A percentile compares a stretch with the other conserved stretches of the same genome.
These are phyloP conservation scores for Elsinoe perseae DNA, from an alignment of 2,329 filamentous ascomycete genomes.

Conservation along the genomic window DNA sequence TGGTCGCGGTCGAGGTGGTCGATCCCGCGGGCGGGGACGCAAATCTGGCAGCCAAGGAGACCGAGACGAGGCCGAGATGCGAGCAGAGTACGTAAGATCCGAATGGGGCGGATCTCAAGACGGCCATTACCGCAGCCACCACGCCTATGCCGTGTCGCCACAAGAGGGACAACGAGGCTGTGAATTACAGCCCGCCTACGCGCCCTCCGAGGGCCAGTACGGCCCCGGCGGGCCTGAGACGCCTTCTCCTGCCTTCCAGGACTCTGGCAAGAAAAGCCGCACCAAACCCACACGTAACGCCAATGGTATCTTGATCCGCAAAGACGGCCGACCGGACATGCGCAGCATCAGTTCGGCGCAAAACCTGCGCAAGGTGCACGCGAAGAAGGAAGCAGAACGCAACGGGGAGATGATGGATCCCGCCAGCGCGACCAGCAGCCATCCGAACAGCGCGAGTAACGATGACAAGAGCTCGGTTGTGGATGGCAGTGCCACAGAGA, in stretches of 20 bases:
- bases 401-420: constrained; percentile 21
- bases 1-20: background rate
- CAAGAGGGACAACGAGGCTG: constrained; percentile 9
- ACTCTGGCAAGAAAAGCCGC: constrained; percentile 38
- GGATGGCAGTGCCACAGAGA: background rate
- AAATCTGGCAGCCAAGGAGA: constrained; percentile 22
- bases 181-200: constrained; percentile 14
- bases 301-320: constrained; percentile 44
- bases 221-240: constrained; percentile 16
- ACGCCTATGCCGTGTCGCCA: constrained; percentile 13
- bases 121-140: constrained; percentile 7
- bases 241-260: constrained; percentile 7
- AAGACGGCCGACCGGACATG: constrained; percentile 46
- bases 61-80: constrained; percentile 23
- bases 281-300: constrained; percentile 44
- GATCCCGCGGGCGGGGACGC: background rate
- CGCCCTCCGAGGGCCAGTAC: constrained; percentile 1
- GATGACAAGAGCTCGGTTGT: constrained; percentile 10
- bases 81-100: background rate
- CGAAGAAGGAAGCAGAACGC: constrained; percentile 39
- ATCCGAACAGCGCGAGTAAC: background rate
- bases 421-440: background rate
- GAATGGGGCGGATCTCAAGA: constrained; percentile 3
- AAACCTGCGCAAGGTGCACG: constrained; percentile 45
- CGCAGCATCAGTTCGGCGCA: constrained; percentile 46